A percentile compares a stretch with the other conserved stretches of the same genome.
These are phyloP conservation scores for Fraxinus albicans DNA, from an alignment of 305 asterid species.

Conservation along the genomic window DNA sequence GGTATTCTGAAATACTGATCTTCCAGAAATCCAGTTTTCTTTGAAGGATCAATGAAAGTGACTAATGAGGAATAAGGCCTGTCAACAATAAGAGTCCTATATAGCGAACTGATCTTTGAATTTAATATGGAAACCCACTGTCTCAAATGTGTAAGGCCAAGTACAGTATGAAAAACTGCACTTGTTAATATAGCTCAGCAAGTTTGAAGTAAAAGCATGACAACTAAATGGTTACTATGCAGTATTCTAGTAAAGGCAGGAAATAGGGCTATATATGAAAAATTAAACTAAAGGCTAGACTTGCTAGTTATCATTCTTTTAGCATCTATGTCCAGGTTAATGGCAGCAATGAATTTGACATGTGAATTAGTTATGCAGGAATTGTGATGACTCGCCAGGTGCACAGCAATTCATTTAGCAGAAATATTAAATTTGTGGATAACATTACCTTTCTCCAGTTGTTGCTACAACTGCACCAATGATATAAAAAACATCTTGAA, in stretches of 20 bases:
- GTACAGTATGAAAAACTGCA: not conserved
- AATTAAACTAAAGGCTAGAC: not conserved
- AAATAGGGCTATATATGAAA: not conserved
- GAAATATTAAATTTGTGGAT: slow-evolving; percentile 18
- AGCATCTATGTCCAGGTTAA: not conserved
- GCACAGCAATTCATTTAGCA: slow-evolving; percentile 14
- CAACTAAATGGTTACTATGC: not conserved
- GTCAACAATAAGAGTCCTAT: not conserved
- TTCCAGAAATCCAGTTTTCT: not conserved
- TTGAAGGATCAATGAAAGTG: not conserved
- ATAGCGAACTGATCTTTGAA: not conserved
- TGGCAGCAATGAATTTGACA: not conserved
- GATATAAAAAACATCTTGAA: slow-evolving; percentile 55
- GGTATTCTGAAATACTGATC: not conserved
- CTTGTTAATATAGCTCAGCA: not conserved
- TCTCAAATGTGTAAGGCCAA: not conserved
- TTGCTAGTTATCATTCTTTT: not conserved
- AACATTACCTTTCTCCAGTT: slow-evolving; percentile 76
- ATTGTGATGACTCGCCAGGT: not conserved
- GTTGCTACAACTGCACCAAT: slow-evolving; percentile 57
- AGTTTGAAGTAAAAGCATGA: not conserved
- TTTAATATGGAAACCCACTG: not conserved
- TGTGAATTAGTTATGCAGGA: slow-evolving; percentile 8
- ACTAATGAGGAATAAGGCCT: not conserved
- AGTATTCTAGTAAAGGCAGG: not conserved